Base-by-base conservation (phyloP, 2,329 filamentous ascomycete genomes). In the Zymoseptoria tritici region DNA sequence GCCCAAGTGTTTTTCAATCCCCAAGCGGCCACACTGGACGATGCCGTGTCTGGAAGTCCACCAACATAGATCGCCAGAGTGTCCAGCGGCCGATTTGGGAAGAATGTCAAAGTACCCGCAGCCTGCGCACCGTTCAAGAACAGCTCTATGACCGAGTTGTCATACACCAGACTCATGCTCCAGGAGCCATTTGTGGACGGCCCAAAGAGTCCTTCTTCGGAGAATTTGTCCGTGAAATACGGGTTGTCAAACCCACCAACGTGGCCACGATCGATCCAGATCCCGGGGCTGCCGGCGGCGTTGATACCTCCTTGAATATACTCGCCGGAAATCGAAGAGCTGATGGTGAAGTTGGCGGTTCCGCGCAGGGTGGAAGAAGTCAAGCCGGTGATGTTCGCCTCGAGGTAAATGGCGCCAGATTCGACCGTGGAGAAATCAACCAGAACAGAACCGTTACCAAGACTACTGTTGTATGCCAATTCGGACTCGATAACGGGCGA, bases 191-290 rank as follows among this genome's bases (percentile, higher is more conserved):
- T 61, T 5, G 11, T n/a, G 7, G 62, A 58, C 1, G 67, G 59
- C 13, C 66, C 66, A 50, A 69, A 71, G 9, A 66, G 51, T 9
- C 67, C 68, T 22, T 70, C 71, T 3, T 72, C 71, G 4, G 72
- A 75, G 67, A 84, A 82, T 63, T 81, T 80, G 62, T 84, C 79
- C 0, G 79, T 83, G 68, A 83, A 84, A 71, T 80, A 82, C 1
- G 77, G 74, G 62, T 82, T 81, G 16, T 79, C 76, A 66, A 81
- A 83, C 1, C 79, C 81, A 19, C 72, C 68, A 6, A 80, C 74
- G 16, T 76, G 70, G 9, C 78, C 77, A 1, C 83, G 78, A 60
- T 83, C 76, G 31, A 85, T 69, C 74, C 81, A 81, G 0, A 76
- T 74, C 16, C 64, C 64, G 13, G 64, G 62, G 20, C 56, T 36